Percentiles rank a stretch among this genome's conserved stretches.
phyloP scores from a whole-genome alignment of 108 stramenopile species.

The Cylindrotheca fusiformis region DNA sequence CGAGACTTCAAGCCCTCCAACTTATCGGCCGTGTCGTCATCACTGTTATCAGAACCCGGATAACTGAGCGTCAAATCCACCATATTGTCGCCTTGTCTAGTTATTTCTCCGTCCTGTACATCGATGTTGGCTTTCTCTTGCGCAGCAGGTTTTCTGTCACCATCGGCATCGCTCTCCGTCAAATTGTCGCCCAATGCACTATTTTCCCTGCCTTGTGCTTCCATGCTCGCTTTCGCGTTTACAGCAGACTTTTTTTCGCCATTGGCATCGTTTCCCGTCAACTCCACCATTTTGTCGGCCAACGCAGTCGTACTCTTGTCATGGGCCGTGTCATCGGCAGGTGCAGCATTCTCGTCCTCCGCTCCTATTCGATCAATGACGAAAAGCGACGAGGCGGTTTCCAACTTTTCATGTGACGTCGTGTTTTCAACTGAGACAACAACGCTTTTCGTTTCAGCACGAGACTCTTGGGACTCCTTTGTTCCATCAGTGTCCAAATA shows the following conservation, averaged over 20 bases:
- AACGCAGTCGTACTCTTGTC: constrained; percentile 4
- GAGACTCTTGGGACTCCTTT: neutral
- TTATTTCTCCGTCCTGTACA: too few relatives aligned
- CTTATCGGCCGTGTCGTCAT: constrained; percentile 14
- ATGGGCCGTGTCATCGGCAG: neutral
- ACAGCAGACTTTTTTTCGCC: neutral
- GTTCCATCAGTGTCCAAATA: too few relatives aligned
- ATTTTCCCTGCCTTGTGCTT: constrained; percentile 23
- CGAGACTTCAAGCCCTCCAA: constrained; percentile 8
- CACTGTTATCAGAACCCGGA: neutral
- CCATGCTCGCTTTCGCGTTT: constrained; percentile 7
- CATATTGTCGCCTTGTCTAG: too few relatives aligned
- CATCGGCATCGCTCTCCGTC: neutral
- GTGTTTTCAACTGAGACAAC: neutral
- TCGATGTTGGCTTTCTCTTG: too few relatives aligned
- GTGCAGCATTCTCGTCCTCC: neutral
- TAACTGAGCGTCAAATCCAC: neutral
- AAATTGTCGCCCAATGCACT: neutral
- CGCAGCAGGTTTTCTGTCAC: neutral
- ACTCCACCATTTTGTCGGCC: neutral
- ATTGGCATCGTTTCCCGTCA: neutral
- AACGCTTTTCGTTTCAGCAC: neutral
- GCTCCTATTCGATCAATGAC: too few relatives aligned
- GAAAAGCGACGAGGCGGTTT: neutral
- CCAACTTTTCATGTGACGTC: neutral